A percentile compares a stretch with the other conserved stretches of the same genome.
Evolutionary conservation across 768 basidiomycete species (phyloP).

Genomic region (Clathrus columnatus): DNA sequence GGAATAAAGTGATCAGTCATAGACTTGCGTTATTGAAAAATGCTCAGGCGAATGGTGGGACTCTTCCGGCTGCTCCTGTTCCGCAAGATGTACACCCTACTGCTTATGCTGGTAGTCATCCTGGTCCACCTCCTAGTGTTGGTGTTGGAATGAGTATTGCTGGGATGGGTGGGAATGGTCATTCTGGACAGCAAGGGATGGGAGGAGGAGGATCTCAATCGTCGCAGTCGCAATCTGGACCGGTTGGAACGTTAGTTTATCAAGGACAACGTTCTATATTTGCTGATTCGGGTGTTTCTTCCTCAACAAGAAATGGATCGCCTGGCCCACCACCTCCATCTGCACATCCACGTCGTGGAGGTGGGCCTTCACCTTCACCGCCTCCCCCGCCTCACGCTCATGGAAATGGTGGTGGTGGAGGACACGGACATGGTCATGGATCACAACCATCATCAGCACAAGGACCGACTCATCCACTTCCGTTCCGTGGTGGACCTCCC

Average conservation of each 20-base stretch:
- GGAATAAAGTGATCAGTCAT: constrained; percentile 73
- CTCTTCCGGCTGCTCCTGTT: constrained; percentile 76
- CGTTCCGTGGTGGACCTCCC: constrained; percentile 77
- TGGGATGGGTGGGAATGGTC: neutral
- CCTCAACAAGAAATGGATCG: too few relatives aligned
- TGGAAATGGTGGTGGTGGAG: neutral
- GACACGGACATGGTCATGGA: constrained; percentile 22
- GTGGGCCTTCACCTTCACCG: neutral
- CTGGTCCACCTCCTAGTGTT: constrained; percentile 43
- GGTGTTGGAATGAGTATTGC: neutral
- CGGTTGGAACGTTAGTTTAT: too few relatives aligned
- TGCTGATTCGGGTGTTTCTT: too few relatives aligned
- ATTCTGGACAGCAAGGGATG: neutral
- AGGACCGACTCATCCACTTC: constrained; percentile 47
- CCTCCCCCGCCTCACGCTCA: neutral
- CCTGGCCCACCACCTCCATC: constrained; percentile 34
- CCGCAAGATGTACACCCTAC: constrained; percentile 96
- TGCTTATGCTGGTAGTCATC: constrained; percentile 71
- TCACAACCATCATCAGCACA: constrained; percentile 56
- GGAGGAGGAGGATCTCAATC: neutral
- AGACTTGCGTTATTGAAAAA: constrained; percentile 70
- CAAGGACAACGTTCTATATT: too few relatives aligned
- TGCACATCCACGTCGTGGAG: constrained; percentile 32
- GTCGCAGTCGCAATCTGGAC: neutral
- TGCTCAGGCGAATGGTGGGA: constrained; percentile 65